A percentile compares a stretch with the other conserved stretches of the same genome.
Evolutionary conservation across 2,329 filamentous ascomycete species (phyloP).

Genomic region (Aureobasidium subglaciale): DNA sequence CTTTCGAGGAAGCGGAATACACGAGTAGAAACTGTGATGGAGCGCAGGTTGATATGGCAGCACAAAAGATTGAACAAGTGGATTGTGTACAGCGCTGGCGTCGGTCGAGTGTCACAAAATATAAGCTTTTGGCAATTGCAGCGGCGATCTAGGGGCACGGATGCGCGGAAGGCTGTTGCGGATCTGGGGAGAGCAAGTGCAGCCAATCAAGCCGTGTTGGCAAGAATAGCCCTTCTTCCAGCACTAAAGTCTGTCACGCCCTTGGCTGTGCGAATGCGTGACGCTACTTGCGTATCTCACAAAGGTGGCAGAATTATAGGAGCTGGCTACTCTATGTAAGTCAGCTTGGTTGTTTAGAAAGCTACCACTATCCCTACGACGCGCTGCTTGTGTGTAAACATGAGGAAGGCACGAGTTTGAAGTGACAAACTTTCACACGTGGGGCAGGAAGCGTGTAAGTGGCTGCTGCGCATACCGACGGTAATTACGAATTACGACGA

Average conservation of each 20-base stretch:
- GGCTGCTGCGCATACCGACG: constrained; percentile 3
- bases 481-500: background rate
- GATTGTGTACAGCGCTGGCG: background rate
- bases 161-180: background rate
- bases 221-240: too few relatives aligned
- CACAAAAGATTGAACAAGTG: background rate
- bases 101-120: background rate
- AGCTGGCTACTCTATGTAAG: too few relatives aligned
- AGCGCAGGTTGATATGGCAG: background rate
- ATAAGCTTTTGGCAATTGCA: constrained; percentile 3
- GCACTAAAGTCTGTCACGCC: too few relatives aligned
- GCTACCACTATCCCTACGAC: too few relatives aligned
- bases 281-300: too few relatives aligned
- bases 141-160: background rate
- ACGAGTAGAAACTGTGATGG: background rate
- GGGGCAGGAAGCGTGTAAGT: too few relatives aligned
- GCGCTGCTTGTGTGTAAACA: too few relatives aligned
- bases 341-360: too few relatives aligned
- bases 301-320: too few relatives aligned
- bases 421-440: too few relatives aligned
- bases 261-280: too few relatives aligned
- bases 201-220: background rate
- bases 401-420: too few relatives aligned
- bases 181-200: background rate
- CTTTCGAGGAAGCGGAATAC: background rate